Percentiles rank a stretch among this genome's conserved stretches.
Evolutionary conservation across 352 stramenopile genomes (phyloP).

Genomic region (Pythium phragmiticola): DNA sequence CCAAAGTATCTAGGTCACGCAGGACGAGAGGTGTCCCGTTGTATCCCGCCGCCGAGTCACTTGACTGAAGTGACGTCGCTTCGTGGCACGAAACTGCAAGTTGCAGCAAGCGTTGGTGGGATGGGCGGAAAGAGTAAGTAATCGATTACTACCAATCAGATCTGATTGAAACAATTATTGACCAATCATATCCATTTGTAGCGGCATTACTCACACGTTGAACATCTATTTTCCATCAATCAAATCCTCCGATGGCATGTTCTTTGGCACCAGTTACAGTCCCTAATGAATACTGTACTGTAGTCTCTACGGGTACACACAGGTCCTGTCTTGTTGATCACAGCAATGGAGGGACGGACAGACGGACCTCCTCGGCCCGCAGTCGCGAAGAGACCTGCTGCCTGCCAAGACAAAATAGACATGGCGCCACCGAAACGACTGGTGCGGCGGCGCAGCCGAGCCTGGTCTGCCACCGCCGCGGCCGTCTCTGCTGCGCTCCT

Average conservation of each 20-base stretch:
- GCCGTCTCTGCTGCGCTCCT: background rate
- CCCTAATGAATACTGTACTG: too few species aligned
- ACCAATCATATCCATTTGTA: slow-evolving; percentile 3
- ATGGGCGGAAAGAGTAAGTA: slow-evolving; percentile 3
- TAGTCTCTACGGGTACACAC: too few species aligned
- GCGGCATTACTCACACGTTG: slow-evolving; percentile 5
- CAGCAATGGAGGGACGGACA: background rate
- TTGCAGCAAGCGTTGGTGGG: background rate
- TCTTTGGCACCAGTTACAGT: too few species aligned
- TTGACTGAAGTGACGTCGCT: background rate
- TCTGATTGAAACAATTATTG: background rate
- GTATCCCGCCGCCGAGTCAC: background rate
- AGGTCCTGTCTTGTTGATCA: too few species aligned
- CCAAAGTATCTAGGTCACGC: too few species aligned
- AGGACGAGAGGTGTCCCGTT: background rate
- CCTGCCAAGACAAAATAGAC: background rate
- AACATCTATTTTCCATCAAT: slow-evolving; percentile 5
- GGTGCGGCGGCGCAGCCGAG: too few species aligned
- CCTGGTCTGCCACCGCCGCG: background rate
- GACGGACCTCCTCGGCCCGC: background rate
- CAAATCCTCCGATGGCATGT: background rate
- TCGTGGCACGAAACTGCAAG: background rate
- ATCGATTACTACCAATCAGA: slow-evolving; percentile 4
- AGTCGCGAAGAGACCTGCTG: background rate
- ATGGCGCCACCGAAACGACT: background rate